Evolutionary conservation across 371 early-diverging fungal genomes (phyloP), one percentile per base, ranked within the genome.

Genomic region (Basidiobolus meristosporus): DNA sequence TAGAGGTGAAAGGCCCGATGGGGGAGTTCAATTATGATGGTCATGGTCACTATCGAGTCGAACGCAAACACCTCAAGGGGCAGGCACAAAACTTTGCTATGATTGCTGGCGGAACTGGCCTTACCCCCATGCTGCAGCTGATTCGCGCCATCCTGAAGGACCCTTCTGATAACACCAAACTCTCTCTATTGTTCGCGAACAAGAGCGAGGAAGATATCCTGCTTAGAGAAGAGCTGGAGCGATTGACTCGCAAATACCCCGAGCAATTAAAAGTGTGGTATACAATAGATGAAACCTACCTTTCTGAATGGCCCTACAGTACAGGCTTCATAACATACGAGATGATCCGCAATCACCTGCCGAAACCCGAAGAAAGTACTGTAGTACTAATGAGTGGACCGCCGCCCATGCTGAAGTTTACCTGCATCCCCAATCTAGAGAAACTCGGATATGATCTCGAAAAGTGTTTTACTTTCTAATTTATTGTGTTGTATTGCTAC

Each of bases 71-170:
- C n/a, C n/a, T n/a, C n/a, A n/a, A n/a, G n/a, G n/a, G n/a, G n/a
- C 69, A 84, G 68, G 67, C 70, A 35, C 60, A 68, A 22, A 63
- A 64, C 7, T 59, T 97, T 23, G 87, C 87, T 36, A 93, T 98
- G 95, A 76, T 97, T 48, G 84, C 87, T 32, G 92, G 90, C 31
- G 85, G 84, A 45, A 79, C 87, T 40, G 90, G 93, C 38, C 82
- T 93, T 51, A 91, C 93, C 0, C 93, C 93, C 30, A 92, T 92
- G 93, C 65, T 77, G 41, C 91, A 90, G 56, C n/a, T n/a, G n/a
- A 73, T 86, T 42, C 77, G 75, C 43, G 84, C 84, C 29, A 67
- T 91, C 36, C 51, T 79, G 51, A 73, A 68, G 45, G 78, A 92
- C 56, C 88, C 90, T 19, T 50, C 62, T 20, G 90, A 91, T 55